These are phyloP conservation scores for Clavispora santaluciae DNA, from an alignment of 805 yeast species.

Conservation along the genomic window DNA sequence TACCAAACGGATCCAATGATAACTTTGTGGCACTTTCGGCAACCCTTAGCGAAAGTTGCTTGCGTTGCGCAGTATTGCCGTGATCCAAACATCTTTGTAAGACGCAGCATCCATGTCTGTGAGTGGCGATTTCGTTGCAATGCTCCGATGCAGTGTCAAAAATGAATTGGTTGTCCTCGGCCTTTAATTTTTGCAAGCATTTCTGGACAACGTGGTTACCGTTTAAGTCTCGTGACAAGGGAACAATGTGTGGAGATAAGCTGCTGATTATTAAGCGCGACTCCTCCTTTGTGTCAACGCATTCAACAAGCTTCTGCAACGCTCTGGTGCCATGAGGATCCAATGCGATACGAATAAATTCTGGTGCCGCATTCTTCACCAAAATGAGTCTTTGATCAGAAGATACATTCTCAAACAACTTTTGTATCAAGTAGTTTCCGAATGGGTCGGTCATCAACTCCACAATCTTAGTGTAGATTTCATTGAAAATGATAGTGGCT, in stretches of 20 bases:
- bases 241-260: slow-evolving; percentile 66
- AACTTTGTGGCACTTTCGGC: slow-evolving; percentile 64
- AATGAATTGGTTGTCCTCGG: slow-evolving; percentile 77
- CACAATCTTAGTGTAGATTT: slow-evolving; percentile 69
- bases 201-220: slow-evolving; percentile 97
- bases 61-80: slow-evolving; percentile 68
- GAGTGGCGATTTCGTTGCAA: slow-evolving; percentile 82
- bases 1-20: slow-evolving; percentile 91
- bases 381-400: slow-evolving; percentile 65
- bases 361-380: slow-evolving; percentile 67
- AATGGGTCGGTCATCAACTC: slow-evolving; percentile 94
- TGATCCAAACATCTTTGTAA: slow-evolving; percentile 91
- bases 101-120: slow-evolving; percentile 94
- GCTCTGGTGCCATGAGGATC: slow-evolving; percentile 98
- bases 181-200: slow-evolving; percentile 67
- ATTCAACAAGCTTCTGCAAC: slow-evolving; percentile 85
- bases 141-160: slow-evolving; percentile 76
- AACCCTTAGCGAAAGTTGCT: slow-evolving; percentile 60
- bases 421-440: slow-evolving; percentile 94
- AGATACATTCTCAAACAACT: slow-evolving; percentile 71
- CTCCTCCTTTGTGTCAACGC: slow-evolving; percentile 68
- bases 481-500: slow-evolving; percentile 73
- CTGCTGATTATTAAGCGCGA: slow-evolving; percentile 56
- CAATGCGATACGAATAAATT: slow-evolving; percentile 73
- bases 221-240: slow-evolving; percentile 80